These are phyloP conservation scores for Protomyces arabidopsidicola DNA, from an alignment of 1,139 yeast genomes.

Conservation along the genomic window DNA sequence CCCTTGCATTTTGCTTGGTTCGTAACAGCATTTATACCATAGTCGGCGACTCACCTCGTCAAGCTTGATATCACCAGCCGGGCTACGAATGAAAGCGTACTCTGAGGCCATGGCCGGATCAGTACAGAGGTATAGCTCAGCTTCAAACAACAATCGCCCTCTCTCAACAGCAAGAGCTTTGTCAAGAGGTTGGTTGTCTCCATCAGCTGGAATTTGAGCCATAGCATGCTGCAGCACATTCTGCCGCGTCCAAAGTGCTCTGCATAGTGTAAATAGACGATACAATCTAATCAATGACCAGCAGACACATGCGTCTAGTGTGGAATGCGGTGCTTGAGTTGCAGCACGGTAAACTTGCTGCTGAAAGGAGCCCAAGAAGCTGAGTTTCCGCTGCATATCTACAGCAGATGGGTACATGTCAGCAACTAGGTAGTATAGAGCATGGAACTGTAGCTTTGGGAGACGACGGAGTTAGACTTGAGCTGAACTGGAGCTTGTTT, in stretches of 20 bases:
- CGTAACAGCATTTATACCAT: neutral
- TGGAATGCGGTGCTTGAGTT: neutral
- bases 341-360: neutral
- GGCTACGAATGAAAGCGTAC: neutral
- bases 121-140: neutral
- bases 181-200: neutral
- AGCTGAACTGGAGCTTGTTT: too few species aligned
- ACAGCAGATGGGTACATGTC: neutral
- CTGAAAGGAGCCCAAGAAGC: neutral
- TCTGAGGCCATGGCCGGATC: neutral
- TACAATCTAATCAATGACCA: neutral
- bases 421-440: neutral
- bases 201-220: neutral
- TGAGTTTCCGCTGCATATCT: neutral
- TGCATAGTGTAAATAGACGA: neutral
- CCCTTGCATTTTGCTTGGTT: neutral
- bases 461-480: too few species aligned
- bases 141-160: neutral
- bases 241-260: neutral
- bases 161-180: neutral
- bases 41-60: neutral
- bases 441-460: neutral
- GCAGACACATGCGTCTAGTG: neutral
- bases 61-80: neutral
- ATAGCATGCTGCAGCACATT: neutral